phyloP scores from a whole-genome alignment of 192 early-diverging fungal species.

The Umbelopsis sp. region DNA sequence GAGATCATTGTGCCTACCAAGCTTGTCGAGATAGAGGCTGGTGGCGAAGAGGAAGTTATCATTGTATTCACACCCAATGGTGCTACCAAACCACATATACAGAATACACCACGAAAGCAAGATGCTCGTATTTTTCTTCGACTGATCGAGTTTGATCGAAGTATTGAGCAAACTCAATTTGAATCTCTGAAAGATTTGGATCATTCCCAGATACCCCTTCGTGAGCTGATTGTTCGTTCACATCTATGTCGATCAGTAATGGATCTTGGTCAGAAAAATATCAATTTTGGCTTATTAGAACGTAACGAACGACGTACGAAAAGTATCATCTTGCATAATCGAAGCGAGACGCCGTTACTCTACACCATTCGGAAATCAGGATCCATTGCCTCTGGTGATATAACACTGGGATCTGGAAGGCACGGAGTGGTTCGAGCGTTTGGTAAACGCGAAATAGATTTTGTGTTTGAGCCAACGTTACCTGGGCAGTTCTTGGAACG shows the following conservation, averaged over 20 bases:
- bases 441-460: conserved; percentile 90
- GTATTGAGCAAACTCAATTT: conserved; percentile 83
- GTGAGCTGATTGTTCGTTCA: conserved; percentile 89
- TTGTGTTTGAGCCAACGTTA: conserved; percentile 92
- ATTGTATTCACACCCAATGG: conserved; percentile 74
- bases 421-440: conserved; percentile 90
- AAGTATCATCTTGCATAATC: conserved; percentile 87
- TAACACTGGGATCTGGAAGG: conserved; percentile 76
- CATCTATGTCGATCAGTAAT: conserved; percentile 84
- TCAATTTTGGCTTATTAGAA: conserved; percentile 94
- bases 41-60: conserved; percentile 67
- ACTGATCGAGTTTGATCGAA: conserved; percentile 85
- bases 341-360: conserved; percentile 84
- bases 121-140: conserved; percentile 85
- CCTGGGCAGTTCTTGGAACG: conserved; percentile 86
- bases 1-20: conserved; percentile 66
- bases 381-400: conserved; percentile 90
- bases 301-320: conserved; percentile 85
- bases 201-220: conserved; percentile 71
- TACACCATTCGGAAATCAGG: conserved; percentile 95
- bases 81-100: conserved; percentile 58
- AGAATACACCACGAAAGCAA: conserved; percentile 75
- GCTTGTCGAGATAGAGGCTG: conserved; percentile 66
- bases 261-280: conserved; percentile 94
- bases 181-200: conserved; percentile 64